These are phyloP conservation scores for Saccharomycopsis fodiens DNA, from an alignment of 805 yeast species.

Conservation along the genomic window DNA sequence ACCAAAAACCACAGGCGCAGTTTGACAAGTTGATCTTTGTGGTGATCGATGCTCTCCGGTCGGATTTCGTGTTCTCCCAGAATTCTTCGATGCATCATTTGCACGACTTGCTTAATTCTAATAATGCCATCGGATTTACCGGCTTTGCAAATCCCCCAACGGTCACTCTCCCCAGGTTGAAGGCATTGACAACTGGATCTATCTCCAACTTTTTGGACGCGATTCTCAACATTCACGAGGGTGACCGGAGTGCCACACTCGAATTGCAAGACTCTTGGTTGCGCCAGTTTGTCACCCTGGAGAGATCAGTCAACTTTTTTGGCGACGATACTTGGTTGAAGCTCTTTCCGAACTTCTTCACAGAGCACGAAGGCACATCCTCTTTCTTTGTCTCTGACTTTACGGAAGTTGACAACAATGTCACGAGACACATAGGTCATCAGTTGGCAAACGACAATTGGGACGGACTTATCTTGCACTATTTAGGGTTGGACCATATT, in stretches of 20 bases:
- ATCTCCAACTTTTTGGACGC: conserved; percentile 94
- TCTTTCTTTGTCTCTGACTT: conserved; percentile 94
- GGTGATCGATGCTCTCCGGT: conserved; percentile 88
- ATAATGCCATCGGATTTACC: conserved; percentile 79
- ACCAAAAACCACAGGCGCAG: conserved; percentile 29
- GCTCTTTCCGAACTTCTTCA: conserved; percentile 47
- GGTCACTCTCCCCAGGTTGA: conserved; percentile 87
- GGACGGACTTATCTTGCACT: conserved; percentile 87
- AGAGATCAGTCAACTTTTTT: conserved; percentile 59
- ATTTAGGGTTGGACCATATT: conserved; percentile 91
- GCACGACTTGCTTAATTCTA: conserved; percentile 56
- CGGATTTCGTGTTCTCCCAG: conserved; percentile 73
- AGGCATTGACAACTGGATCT: conserved; percentile 91
- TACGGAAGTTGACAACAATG: conserved; percentile 88
- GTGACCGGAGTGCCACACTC: conserved; percentile 60
- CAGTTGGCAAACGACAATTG: conserved; percentile 50
- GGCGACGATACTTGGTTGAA: conserved; percentile 99
- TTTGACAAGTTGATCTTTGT: conserved; percentile 69
- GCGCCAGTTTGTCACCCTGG: conserved; percentile 43
- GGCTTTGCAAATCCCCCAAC: conserved; percentile 95
- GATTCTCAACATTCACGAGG: conserved; percentile 87
- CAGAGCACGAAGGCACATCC: conserved; percentile 72
- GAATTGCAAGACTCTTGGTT: conserved; percentile 86
- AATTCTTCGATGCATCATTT: conserved; percentile 58
- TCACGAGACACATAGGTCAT: conserved; percentile 71